These are phyloP conservation scores for Coelastrella sp. DNA, from an alignment of 139 green algal species.

Conservation along the genomic window DNA sequence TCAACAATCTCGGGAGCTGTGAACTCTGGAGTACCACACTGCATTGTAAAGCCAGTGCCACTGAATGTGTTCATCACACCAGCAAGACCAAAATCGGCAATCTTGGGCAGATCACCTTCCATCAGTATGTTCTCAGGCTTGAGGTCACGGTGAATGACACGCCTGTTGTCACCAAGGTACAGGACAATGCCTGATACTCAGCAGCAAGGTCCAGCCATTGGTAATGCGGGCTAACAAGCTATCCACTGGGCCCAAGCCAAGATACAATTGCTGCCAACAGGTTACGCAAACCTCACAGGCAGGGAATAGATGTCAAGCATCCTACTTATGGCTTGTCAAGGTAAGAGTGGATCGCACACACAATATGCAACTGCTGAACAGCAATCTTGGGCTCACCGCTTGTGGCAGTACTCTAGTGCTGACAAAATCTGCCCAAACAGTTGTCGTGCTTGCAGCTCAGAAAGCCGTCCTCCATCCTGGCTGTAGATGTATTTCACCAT, in stretches of 20 bases:
- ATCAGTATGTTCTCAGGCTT: conserved; percentile 89
- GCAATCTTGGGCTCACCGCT: too few species aligned
- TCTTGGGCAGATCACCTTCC: conserved; percentile 61
- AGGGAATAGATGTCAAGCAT: too few species aligned
- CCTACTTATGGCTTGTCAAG: too few species aligned
- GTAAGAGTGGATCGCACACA: too few species aligned
- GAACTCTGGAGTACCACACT: conserved; percentile 74
- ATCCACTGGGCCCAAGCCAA: neutral
- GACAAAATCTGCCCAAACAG: conserved; percentile 77
- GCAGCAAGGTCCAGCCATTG: neutral
- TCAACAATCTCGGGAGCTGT: conserved; percentile 75
- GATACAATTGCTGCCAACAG: neutral
- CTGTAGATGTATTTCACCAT: conserved; percentile 59
- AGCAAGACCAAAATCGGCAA: conserved; percentile 82
- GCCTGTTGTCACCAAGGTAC: conserved; percentile 49
- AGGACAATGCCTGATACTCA: neutral
- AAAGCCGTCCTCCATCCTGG: conserved; percentile 55
- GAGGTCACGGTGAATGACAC: conserved; percentile 79
- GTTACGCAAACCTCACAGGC: neutral
- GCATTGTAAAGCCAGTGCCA: conserved; percentile 52
- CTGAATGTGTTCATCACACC: conserved; percentile 70
- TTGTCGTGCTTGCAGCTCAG: conserved; percentile 65
- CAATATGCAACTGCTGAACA: too few species aligned
- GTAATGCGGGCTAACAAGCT: too few species aligned
- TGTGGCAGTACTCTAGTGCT: conserved; percentile 86